A percentile compares a stretch with the other conserved stretches of the same genome.
Conservation (phyloP, 2,329 filamentous ascomycete genomes). For the Plectosphaerella cucumerina region DNA sequence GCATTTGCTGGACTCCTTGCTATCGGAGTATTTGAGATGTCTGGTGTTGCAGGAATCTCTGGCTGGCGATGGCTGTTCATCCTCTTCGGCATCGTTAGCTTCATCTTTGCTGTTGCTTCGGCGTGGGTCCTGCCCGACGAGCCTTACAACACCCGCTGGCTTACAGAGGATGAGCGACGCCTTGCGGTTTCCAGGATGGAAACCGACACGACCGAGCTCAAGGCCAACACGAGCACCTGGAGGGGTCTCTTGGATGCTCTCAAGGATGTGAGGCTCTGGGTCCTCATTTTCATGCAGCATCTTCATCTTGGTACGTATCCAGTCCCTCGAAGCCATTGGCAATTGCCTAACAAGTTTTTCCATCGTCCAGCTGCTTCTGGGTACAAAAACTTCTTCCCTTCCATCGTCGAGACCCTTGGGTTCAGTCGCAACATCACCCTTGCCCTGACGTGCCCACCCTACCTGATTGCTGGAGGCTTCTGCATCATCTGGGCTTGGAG, state of each 20-base stretch:
- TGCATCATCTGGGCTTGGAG: conserved; percentile 35
- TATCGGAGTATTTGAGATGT: conserved; percentile 26
- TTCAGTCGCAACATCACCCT: conserved; percentile 32
- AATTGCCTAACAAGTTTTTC: too few relatives aligned
- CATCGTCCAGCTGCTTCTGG: conserved; percentile 27
- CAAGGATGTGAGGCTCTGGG: conserved; percentile 18
- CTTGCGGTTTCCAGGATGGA: conserved; percentile 34
- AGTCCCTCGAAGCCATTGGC: too few relatives aligned
- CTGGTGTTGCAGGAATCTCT: conserved; percentile 33
- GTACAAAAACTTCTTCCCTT: conserved; percentile 39
- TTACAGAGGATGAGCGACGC: conserved; percentile 28
- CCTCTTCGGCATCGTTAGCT: conserved; percentile 29
- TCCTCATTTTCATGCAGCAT: conserved; percentile 19
- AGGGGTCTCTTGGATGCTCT: conserved; percentile 15
- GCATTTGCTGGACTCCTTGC: conserved; percentile 17
- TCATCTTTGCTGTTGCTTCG: conserved; percentile 21
- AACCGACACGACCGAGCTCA: conserved; percentile 18
- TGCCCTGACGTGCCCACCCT: conserved; percentile 43
- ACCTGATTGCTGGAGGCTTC: conserved; percentile 36
- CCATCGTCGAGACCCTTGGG: conserved; percentile 25
- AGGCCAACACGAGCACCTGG: conserved; percentile 31
- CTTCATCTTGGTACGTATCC: conserved; percentile 19
- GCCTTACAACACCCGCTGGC: conserved; percentile 29
- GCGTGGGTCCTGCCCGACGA: conserved; percentile 29
- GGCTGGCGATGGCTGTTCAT: conserved; percentile 47